phyloP scores from a whole-genome alignment of 2,329 filamentous ascomycete genomes.

The Aspergillus chevalieri region DNA sequence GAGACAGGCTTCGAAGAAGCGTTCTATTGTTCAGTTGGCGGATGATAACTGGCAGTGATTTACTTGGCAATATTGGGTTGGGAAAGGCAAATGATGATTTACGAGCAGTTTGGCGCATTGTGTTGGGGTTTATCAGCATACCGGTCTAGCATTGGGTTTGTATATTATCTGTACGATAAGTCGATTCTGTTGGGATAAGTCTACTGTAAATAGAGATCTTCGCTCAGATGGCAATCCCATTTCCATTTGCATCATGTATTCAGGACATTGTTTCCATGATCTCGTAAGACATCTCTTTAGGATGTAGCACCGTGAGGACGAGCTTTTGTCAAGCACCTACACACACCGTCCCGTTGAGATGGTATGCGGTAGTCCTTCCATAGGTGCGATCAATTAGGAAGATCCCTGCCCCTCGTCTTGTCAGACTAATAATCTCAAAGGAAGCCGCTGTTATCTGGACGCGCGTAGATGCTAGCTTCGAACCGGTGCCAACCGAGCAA shows the following conservation, averaged over 20 bases:
- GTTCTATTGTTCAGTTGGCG: constrained; percentile 8
- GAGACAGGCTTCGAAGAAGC: constrained; percentile 37
- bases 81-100: not conserved
- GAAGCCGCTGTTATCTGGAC: no score
- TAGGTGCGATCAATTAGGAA: no score
- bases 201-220: not conserved
- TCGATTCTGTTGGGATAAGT: not conserved
- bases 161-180: not conserved
- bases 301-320: no score
- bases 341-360: no score
- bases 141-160: not conserved
- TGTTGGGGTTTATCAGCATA: not conserved
- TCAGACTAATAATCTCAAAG: no score
- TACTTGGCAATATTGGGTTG: not conserved
- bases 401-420: no score
- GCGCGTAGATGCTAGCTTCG: not conserved
- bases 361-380: no score
- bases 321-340: no score
- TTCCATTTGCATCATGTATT: not conserved
- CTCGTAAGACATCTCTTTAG: no score
- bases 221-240: not conserved
- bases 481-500: not conserved
- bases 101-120: not conserved
- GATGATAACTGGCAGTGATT: not conserved
- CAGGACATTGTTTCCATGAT: not conserved